These are phyloP conservation scores for Angomonas deanei DNA, from an alignment of 208 protist genomes.

Conservation along the genomic window DNA sequence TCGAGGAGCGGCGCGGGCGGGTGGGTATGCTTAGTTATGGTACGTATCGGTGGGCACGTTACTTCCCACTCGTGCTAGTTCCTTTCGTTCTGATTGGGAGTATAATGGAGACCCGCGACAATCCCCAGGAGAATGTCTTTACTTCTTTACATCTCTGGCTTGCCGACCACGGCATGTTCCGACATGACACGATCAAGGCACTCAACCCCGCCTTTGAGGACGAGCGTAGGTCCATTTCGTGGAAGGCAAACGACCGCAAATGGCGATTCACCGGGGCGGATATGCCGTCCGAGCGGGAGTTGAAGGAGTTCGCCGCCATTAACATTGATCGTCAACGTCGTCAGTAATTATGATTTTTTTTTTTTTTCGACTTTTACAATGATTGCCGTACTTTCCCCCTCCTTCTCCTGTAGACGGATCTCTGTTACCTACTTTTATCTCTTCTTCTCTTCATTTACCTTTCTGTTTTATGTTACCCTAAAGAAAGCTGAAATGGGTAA, in stretches of 20 bases:
- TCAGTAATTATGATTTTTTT: background rate
- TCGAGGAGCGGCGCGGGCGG: slow-evolving; percentile 77
- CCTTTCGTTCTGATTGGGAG: slow-evolving; percentile 51
- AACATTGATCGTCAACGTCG: slow-evolving; percentile 59
- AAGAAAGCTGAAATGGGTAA: slow-evolving; percentile 70
- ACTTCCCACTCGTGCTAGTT: slow-evolving; percentile 68
- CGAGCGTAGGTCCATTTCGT: slow-evolving; percentile 71
- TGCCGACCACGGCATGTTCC: slow-evolving; percentile 82
- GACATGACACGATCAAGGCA: slow-evolving; percentile 83
- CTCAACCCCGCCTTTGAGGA: slow-evolving; percentile 85
- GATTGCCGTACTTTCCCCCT: slow-evolving; percentile 6
- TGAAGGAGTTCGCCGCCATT: slow-evolving; percentile 83
- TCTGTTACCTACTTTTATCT: background rate
- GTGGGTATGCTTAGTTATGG: slow-evolving; percentile 84
- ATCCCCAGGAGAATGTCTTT: slow-evolving; percentile 84
- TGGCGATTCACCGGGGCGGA: slow-evolving; percentile 82
- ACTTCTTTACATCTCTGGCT: slow-evolving; percentile 83
- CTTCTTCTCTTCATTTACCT: background rate
- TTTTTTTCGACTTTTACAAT: slow-evolving; percentile 5
- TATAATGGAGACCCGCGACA: slow-evolving; percentile 77
- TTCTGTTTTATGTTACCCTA: background rate
- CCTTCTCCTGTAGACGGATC: background rate
- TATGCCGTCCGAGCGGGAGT: slow-evolving; percentile 69
- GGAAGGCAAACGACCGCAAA: slow-evolving; percentile 84
- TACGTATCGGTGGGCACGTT: slow-evolving; percentile 78